These are phyloP conservation scores for Paxillus involutus DNA, from an alignment of 768 basidiomycete genomes.

Conservation along the genomic window DNA sequence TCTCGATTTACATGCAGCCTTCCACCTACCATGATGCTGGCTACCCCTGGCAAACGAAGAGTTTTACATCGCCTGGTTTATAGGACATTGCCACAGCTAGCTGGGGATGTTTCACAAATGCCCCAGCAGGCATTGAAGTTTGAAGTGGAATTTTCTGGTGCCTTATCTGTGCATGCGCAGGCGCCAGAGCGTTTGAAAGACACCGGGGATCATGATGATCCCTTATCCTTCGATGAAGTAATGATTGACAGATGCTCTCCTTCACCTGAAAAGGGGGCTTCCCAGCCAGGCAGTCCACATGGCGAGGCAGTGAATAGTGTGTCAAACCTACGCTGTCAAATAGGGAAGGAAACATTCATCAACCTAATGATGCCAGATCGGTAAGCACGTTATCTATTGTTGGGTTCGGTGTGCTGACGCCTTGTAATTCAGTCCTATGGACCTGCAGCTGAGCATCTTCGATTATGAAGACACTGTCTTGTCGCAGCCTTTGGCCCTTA, in stretches of 20 bases:
- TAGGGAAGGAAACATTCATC: conserved; percentile 37
- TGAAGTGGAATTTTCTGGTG: conserved; percentile 34
- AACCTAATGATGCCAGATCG: conserved; percentile 60
- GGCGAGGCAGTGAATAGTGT: neutral
- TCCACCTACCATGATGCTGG: conserved; percentile 35
- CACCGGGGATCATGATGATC: neutral
- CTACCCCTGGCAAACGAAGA: conserved; percentile 30
- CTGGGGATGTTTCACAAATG: conserved; percentile 3
- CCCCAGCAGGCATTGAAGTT: conserved; percentile 35
- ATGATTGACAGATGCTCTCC: neutral
- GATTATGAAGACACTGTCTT: conserved; percentile 28
- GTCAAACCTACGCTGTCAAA: conserved; percentile 29
- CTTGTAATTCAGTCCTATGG: conserved; percentile 46
- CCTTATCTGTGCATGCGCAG: neutral
- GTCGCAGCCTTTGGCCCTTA: conserved; percentile 39
- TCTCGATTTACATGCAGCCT: conserved; percentile 30
- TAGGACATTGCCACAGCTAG: conserved; percentile 29
- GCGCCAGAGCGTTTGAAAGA: neutral
- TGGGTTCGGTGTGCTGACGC: conserved; percentile 3
- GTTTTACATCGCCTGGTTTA: conserved; percentile 51
- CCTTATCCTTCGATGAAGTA: neutral
- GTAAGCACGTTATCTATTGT: conserved; percentile 29
- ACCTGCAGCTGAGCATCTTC: conserved; percentile 50
- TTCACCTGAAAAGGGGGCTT: neutral
- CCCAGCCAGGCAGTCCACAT: neutral